Evolutionary conservation across 768 basidiomycete genomes (phyloP).

Genomic region (Tylopilus subfusipes): DNA sequence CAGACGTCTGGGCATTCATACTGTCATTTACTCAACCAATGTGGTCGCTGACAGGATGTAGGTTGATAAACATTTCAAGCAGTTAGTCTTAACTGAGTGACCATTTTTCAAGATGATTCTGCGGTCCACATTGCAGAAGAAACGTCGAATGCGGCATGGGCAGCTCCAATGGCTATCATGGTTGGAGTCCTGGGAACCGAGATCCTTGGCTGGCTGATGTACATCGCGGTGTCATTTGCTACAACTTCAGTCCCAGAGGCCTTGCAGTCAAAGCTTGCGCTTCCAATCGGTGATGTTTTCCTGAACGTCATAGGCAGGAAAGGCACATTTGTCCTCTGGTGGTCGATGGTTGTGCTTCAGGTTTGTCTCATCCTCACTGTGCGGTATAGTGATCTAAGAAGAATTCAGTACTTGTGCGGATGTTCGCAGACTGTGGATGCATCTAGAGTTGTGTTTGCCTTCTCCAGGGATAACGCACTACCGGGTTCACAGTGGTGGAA

Average conservation of each 20-base stretch:
- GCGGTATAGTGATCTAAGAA: constrained; percentile 1
- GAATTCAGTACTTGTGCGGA: constrained; percentile 37
- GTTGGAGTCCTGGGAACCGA: constrained; percentile 39
- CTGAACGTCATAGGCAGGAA: constrained; percentile 37
- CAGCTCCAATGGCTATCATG: constrained; percentile 44
- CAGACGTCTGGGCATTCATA: constrained; percentile 24
- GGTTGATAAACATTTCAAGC: not conserved
- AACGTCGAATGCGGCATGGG: constrained; percentile 39
- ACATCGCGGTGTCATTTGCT: constrained; percentile 43
- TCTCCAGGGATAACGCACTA: constrained; percentile 37
- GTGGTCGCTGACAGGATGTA: constrained; percentile 23
- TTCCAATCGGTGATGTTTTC: constrained; percentile 42
- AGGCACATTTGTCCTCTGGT: constrained; percentile 44
- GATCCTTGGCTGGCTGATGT: constrained; percentile 41
- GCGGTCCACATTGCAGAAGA: constrained; percentile 48
- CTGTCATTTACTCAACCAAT: constrained; percentile 27
- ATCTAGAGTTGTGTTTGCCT: constrained; percentile 46
- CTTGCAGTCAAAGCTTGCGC: constrained; percentile 30
- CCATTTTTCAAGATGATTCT: constrained; percentile 37
- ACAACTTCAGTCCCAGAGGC: constrained; percentile 36
- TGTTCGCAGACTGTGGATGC: constrained; percentile 47
- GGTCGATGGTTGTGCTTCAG: constrained; percentile 42
- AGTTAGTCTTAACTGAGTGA: too few relatives aligned
- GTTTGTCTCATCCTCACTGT: constrained; percentile 14
- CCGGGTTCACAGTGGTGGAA: constrained; percentile 40